Conservation (phyloP, 2,329 filamentous ascomycete species). For the Xylaria sp. region DNA sequence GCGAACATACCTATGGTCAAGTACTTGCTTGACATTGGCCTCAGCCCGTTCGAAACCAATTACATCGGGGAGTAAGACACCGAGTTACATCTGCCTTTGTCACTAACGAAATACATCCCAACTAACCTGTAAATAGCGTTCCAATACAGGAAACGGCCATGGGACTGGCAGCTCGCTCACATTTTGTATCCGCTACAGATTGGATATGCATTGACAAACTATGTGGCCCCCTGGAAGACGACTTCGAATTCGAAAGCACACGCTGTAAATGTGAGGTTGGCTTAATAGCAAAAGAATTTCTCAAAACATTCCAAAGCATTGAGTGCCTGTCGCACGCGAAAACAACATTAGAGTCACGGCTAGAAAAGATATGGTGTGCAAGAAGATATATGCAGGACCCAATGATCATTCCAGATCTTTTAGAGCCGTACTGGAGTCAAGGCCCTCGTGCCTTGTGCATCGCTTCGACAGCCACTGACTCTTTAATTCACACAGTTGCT, state of each 20-base stretch:
- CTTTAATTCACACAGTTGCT: not conserved
- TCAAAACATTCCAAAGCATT: not conserved
- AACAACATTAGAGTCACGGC: not conserved
- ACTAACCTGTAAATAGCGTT: not conserved
- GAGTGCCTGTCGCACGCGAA: conserved; percentile 4
- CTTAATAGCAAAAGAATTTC: not conserved
- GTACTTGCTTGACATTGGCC: conserved; percentile 1
- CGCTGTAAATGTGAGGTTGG: not conserved
- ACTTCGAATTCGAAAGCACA: not conserved
- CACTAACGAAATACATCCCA: not conserved
- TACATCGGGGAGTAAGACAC: not conserved
- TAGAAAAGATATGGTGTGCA: not conserved
- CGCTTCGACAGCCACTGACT: not conserved
- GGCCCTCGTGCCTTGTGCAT: conserved; percentile 9
- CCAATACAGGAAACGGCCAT: not conserved
- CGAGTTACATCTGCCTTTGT: not conserved
- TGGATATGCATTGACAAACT: not conserved
- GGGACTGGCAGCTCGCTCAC: too few relatives aligned
- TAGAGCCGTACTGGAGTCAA: conserved; percentile 10
- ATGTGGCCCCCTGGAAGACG: not conserved
- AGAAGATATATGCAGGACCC: not conserved
- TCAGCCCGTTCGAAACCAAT: not conserved
- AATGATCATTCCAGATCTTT: not conserved
- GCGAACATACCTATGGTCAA: not conserved
- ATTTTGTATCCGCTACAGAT: too few relatives aligned